A percentile compares a stretch with the other conserved stretches of the same genome.
Conservation (phyloP, 495 filamentous ascomycete species). For the Mytilinidion resinicola region DNA sequence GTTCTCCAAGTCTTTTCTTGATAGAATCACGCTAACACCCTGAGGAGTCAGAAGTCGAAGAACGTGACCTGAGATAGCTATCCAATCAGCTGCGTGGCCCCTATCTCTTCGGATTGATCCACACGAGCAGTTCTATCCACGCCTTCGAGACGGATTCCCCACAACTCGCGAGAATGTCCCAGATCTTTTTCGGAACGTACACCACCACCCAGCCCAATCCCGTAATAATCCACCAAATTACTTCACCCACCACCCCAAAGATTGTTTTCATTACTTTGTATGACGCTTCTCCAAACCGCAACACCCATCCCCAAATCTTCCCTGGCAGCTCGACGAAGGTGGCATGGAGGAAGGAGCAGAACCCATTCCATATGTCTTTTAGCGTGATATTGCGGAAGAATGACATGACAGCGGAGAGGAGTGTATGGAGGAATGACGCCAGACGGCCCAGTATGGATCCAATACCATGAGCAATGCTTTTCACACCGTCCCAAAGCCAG, state of each 20-base stretch:
- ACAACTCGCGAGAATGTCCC: slow-evolving; percentile 31
- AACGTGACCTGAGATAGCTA: too few species aligned
- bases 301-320: slow-evolving; percentile 28
- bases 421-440: slow-evolving; percentile 37
- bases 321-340: slow-evolving; percentile 35
- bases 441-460: slow-evolving; percentile 26
- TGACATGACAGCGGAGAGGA: slow-evolving; percentile 30
- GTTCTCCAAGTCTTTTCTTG: too few species aligned
- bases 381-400: slow-evolving; percentile 39
- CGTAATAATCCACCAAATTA: slow-evolving; percentile 28
- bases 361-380: slow-evolving; percentile 37
- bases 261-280: slow-evolving; percentile 27
- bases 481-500: slow-evolving; percentile 36
- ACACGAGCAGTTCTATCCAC: slow-evolving; percentile 38
- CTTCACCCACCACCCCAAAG: slow-evolving; percentile 31
- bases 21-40: too few species aligned
- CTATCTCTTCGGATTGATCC: slow-evolving; percentile 38
- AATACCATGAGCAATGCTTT: slow-evolving; percentile 28
- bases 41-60: too few species aligned
- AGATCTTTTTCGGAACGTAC: slow-evolving; percentile 36
- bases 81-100: too few species aligned
- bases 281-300: slow-evolving; percentile 21
- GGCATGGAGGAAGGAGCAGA: slow-evolving; percentile 29
- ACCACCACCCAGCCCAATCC: slow-evolving; percentile 29
- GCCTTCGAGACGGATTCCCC: slow-evolving; percentile 34